Percentiles rank a stretch among this genome's conserved stretches.
phyloP scores from a whole-genome alignment of 768 basidiomycete species.

The Boletales sp. region DNA sequence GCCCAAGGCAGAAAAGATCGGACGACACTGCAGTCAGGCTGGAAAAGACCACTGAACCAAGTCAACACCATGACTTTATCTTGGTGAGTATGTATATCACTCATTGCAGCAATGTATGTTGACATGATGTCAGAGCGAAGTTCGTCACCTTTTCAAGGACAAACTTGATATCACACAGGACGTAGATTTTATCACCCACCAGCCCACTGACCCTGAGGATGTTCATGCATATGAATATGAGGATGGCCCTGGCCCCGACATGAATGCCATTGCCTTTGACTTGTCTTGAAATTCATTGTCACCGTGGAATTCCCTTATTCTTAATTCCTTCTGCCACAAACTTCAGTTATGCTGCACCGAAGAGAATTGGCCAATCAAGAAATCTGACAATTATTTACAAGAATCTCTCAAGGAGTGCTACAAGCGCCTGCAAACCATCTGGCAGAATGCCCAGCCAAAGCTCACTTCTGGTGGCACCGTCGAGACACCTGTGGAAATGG shows the following conservation, averaged over 20 bases:
- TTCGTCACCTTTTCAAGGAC: constrained; percentile 10
- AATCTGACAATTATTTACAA: constrained; percentile 1
- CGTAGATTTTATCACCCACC: not conserved
- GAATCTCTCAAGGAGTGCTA: not conserved
- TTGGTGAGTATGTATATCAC: too few species aligned
- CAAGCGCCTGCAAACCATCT: constrained; percentile 1
- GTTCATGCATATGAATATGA: constrained; percentile 5
- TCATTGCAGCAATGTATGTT: too few species aligned
- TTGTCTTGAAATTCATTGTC: not conserved
- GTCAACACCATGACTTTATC: too few species aligned
- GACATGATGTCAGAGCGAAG: too few species aligned
- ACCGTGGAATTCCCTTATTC: constrained; percentile 5
- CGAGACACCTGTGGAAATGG: constrained; percentile 1
- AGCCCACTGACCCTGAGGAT: not conserved
- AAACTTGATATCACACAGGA: constrained; percentile 5
- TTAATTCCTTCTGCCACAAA: not conserved
- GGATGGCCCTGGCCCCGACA: constrained; percentile 3
- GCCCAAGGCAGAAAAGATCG: too few species aligned
- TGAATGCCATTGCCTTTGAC: not conserved
- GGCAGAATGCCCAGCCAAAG: constrained; percentile 1
- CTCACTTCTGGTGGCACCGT: not conserved
- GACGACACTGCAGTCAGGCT: too few species aligned
- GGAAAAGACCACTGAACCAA: too few species aligned
- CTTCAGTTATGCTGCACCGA: not conserved
- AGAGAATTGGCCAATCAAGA: constrained; percentile 3